Percentiles rank a stretch among this genome's conserved stretches.
phyloP scores from a whole-genome alignment of 257 asterid genomes.

The Phtheirospermum japonicum region DNA sequence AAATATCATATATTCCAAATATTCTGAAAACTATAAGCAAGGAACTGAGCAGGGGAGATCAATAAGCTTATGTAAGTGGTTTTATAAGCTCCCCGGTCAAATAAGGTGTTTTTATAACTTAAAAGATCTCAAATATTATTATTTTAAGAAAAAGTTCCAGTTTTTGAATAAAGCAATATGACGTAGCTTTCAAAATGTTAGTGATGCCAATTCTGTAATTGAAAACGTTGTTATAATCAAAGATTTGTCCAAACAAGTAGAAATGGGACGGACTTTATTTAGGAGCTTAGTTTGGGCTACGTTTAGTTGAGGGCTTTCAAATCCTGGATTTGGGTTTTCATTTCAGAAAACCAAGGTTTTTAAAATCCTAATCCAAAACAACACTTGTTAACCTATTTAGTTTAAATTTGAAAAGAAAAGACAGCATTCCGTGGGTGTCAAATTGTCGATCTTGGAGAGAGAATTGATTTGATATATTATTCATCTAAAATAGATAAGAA shows the following conservation, averaged over 20 bases:
- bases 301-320: too few species aligned
- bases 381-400: too few species aligned
- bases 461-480: too few species aligned
- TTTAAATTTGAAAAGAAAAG: too few species aligned
- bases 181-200: background rate
- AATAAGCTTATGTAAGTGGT: background rate
- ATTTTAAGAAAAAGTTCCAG: background rate
- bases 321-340: too few species aligned
- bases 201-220: background rate
- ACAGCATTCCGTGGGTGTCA: too few species aligned
- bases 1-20: conserved; percentile 9
- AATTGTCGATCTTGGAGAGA: too few species aligned
- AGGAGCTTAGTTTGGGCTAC: too few species aligned
- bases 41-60: background rate
- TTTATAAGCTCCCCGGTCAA: background rate
- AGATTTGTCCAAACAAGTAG: too few species aligned
- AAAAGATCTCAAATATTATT: background rate
- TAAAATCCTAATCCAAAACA: too few species aligned
- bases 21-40: conserved; percentile 10
- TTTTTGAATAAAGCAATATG: background rate
- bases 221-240: background rate
- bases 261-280: background rate
- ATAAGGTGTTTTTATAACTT: background rate
- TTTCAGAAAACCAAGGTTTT: too few species aligned
- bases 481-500: too few species aligned